Conservation (phyloP, 352 stramenopile species). For the Pseudoperonospora humuli region DNA sequence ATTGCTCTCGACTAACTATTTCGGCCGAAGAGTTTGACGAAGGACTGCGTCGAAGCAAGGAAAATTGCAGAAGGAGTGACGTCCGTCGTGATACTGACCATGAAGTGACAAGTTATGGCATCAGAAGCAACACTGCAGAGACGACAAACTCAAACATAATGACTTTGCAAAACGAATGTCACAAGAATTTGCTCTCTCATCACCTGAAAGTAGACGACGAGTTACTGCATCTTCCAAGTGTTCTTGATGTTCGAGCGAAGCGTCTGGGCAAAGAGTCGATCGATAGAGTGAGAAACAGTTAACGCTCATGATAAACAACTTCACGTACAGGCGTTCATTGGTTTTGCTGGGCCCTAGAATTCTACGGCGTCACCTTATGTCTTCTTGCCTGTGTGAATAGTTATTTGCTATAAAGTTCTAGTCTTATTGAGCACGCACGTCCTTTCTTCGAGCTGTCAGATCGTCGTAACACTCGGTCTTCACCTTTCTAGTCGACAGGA, state of each 20-base stretch:
- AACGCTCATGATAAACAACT: neutral
- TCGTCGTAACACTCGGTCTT: no score
- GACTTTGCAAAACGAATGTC: slow-evolving; percentile 5
- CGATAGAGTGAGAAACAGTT: neutral
- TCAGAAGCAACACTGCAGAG: slow-evolving; percentile 4
- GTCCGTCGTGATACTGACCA: slow-evolving; percentile 18
- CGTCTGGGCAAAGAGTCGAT: slow-evolving; percentile 11
- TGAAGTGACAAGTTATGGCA: slow-evolving; percentile 12
- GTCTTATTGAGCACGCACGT: no score
- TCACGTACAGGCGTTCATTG: neutral
- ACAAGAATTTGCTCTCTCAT: slow-evolving; percentile 1
- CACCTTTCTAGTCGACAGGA: neutral
- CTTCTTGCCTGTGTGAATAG: no score
- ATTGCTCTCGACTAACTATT: slow-evolving; percentile 65
- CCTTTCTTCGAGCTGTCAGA: no score
- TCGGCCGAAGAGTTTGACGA: slow-evolving; percentile 65
- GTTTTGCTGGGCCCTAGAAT: no score
- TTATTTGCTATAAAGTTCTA: no score
- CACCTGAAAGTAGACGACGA: slow-evolving; percentile 3
- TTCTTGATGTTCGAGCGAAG: slow-evolving; percentile 37
- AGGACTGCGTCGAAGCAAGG: slow-evolving; percentile 35
- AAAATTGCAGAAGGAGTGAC: slow-evolving; percentile 4
- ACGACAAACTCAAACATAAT: neutral
- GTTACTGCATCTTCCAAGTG: slow-evolving; percentile 17
- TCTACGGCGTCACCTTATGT: no score